phyloP scores from a whole-genome alignment of 2,329 filamentous ascomycete genomes.

The Cryphonectria radicalis region DNA sequence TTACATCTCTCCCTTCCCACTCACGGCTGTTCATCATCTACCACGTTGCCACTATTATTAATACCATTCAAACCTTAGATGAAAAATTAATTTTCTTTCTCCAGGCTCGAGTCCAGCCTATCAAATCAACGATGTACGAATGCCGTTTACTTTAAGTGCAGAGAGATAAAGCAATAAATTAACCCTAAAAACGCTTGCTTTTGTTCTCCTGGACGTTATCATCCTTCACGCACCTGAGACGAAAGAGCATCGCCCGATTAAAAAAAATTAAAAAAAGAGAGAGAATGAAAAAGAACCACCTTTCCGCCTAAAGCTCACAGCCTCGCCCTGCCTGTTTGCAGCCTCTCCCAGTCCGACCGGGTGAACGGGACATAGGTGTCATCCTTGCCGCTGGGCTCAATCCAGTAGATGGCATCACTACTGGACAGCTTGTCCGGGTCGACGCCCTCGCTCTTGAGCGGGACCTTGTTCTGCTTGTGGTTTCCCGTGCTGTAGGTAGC shows the following conservation, averaged over 20 bases:
- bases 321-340: constrained; percentile 36
- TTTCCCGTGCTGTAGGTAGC: constrained; percentile 69
- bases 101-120: not conserved
- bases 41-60: too few relatives aligned
- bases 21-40: not conserved
- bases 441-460: constrained; percentile 68
- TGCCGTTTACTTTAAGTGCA: not conserved
- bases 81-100: not conserved
- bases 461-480: constrained; percentile 80
- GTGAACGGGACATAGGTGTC: constrained; percentile 64
- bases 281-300: too few relatives aligned
- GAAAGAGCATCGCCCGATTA: not conserved
- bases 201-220: not conserved
- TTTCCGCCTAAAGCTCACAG: constrained; percentile 29
- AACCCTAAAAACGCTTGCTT: not conserved
- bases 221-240: not conserved
- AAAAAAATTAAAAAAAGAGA: too few relatives aligned
- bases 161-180: not conserved
- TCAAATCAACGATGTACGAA: not conserved
- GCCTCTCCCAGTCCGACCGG: constrained; percentile 58
- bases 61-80: not conserved
- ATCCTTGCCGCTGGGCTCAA: constrained; percentile 60
- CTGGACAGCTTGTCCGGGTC: constrained; percentile 54
- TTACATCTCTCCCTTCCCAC: not conserved
- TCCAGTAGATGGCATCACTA: constrained; percentile 54